Percentiles rank a stretch among this genome's conserved stretches.
phyloP scores from a whole-genome alignment of 176 grass and related monocot genomes.

The Oryza longistaminata region DNA sequence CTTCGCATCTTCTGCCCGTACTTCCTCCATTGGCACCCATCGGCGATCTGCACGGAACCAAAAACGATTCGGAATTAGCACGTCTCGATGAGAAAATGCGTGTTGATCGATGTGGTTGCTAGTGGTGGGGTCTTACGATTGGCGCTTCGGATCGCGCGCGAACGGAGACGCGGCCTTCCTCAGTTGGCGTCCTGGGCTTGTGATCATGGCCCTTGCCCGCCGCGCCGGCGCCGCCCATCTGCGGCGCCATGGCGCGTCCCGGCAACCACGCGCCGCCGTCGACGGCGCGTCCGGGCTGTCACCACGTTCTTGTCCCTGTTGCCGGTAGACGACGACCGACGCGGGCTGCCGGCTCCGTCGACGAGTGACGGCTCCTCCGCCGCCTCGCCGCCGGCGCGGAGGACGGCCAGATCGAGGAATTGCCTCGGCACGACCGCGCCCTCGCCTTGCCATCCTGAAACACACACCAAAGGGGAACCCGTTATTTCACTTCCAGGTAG shows the following conservation, averaged over 20 bases:
- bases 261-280: constrained; percentile 30
- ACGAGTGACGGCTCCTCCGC: constrained; percentile 73
- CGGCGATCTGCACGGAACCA: constrained; percentile 63
- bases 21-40: constrained; percentile 99
- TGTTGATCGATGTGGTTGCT: not conserved
- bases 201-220: constrained; percentile 32
- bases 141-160: constrained; percentile 93
- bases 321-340: constrained; percentile 37
- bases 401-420: constrained; percentile 54
- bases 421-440: constrained; percentile 50
- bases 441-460: constrained; percentile 20
- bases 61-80: not conserved
- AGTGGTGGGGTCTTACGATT: constrained; percentile 50
- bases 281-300: constrained; percentile 42
- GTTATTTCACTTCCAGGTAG: not conserved
- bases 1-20: constrained; percentile 98
- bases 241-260: constrained; percentile 16
- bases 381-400: constrained; percentile 7
- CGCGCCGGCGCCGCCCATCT: constrained; percentile 18
- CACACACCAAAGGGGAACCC: not conserved
- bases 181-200: constrained; percentile 69
- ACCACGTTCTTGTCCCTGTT: constrained; percentile 24
- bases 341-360: constrained; percentile 70
- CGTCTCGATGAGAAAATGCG: not conserved
- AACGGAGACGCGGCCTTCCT: constrained; percentile 93